phyloP scores from a whole-genome alignment of 2,329 filamentous ascomycete species.

The Penicillium sp. region DNA sequence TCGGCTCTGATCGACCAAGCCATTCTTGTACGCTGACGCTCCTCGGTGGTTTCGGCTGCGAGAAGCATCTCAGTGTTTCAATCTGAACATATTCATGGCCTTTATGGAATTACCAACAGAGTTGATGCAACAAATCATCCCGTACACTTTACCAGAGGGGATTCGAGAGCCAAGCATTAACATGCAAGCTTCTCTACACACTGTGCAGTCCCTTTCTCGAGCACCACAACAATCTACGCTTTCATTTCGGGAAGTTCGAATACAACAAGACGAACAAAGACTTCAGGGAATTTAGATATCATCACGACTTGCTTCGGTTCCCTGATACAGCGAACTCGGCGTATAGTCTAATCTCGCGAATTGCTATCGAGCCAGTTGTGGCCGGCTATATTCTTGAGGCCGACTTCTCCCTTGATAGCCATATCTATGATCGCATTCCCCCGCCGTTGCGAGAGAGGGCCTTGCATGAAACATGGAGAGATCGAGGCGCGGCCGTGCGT shows the following conservation, averaged over 20 bases:
- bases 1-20: not conserved
- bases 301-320: conserved; percentile 9
- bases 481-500: conserved; percentile 4
- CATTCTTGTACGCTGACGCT: not conserved
- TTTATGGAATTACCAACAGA: conserved; percentile 6
- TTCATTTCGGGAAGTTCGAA: conserved; percentile 3
- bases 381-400: conserved; percentile 8
- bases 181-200: conserved; percentile 7
- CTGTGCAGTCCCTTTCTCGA: conserved; percentile 6
- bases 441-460: not conserved
- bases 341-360: conserved; percentile 9
- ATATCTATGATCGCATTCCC: conserved; percentile 5
- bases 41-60: not conserved
- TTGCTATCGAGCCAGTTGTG: conserved; percentile 8
- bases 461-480: conserved; percentile 4
- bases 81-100: not conserved
- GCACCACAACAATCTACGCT: conserved; percentile 10
- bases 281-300: conserved; percentile 7
- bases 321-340: conserved; percentile 9
- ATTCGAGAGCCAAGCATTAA: conserved; percentile 3
- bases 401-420: conserved; percentile 7
- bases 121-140: conserved; percentile 10
- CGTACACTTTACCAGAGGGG: conserved; percentile 7
- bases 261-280: conserved; percentile 8
- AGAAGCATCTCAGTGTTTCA: not conserved